Percentiles rank a stretch among this genome's conserved stretches.
These are phyloP conservation scores for Saxispiralis lemnorum DNA, from an alignment of 495 filamentous ascomycete genomes.

Conservation along the genomic window DNA sequence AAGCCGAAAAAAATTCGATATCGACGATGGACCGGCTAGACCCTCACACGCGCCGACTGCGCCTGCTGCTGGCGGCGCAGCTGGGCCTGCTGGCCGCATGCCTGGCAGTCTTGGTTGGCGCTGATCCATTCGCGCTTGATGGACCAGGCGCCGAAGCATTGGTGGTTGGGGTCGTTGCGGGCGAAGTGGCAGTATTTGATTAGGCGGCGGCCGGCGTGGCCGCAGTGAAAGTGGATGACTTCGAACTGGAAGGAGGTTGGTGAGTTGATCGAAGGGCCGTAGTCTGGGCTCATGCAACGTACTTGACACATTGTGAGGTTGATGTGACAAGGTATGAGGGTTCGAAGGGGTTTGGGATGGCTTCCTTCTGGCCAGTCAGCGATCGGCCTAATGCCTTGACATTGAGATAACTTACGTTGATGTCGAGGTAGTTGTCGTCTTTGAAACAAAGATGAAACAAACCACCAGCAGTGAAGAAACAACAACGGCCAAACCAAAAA, in stretches of 20 bases:
- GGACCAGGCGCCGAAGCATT: constrained; percentile 38
- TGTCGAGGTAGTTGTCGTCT: background rate
- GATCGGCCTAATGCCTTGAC: background rate
- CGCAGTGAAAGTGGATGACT: constrained; percentile 42
- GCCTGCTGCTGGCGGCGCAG: constrained; percentile 6
- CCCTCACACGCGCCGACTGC: background rate
- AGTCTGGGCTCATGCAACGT: background rate
- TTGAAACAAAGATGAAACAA: background rate
- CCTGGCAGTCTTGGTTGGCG: constrained; percentile 28
- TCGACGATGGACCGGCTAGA: no score
- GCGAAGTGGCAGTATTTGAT: constrained; percentile 54
- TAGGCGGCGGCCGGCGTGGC: constrained; percentile 34
- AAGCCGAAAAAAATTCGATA: background rate
- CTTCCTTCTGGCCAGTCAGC: no score
- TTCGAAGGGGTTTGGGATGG: no score
- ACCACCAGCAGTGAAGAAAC: constrained; percentile 4
- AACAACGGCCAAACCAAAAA: constrained; percentile 5
- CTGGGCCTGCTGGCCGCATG: constrained; percentile 17
- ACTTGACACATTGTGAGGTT: constrained; percentile 10
- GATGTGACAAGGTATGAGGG: background rate
- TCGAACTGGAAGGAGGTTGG: constrained; percentile 33
- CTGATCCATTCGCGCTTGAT: constrained; percentile 38
- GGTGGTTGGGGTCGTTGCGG: constrained; percentile 45
- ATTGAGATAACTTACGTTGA: background rate
- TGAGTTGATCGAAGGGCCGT: background rate